Base-by-base conservation (phyloP, 2,329 filamentous ascomycete genomes). In the Hypoxylon sp. region DNA sequence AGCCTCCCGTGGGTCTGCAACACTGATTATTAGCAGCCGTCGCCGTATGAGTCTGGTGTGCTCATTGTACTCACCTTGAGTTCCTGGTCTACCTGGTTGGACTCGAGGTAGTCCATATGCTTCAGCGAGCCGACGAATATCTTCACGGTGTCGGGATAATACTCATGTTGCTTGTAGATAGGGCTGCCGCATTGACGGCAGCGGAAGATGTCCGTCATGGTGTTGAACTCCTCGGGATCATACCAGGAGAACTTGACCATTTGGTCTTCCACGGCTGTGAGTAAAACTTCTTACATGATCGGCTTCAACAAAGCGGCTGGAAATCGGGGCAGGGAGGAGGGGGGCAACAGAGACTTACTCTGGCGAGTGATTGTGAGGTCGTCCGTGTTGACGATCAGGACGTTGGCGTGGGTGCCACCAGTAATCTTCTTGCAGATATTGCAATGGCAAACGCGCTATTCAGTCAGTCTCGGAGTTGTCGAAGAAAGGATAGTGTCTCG, bases 361-460 rank as follows among this genome's bases (percentile, higher is more conserved):
- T 47, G 46, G 62, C 56, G 51, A 6, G 15, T 30, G 20, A 24
- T 50, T 2, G 26, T 34, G n/a, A 30, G 6, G 1, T 22, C 2
- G 3, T 41, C 20, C 1, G 37, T 32, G 8, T 24, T 15, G 11
- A 59, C 26, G 4, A 49, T 3, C 8, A 67, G 39, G 30, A 50
- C 47, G 6, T 65, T 26, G 6, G 50, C 43, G 26, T 56, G 52
- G 0, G 55, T 62, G 1, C 65, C 58, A 0, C 65, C 65, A 6
- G 58, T 62, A 32, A 64, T 48, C 32, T 44, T 51, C 51, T 59
- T 65, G 59, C 65, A 67, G 4, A 55, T n/a, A 4, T 4, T 11
- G 20, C 65, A 67, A n/a, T 62, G 61, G 10, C 65, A 67, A n/a
- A 65, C 43, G 24, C 49, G 43, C 65, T 67, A 37, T 58, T n/a